Base-by-base conservation (phyloP, 805 yeast genomes). In the Nakazawaea anatomiae region DNA sequence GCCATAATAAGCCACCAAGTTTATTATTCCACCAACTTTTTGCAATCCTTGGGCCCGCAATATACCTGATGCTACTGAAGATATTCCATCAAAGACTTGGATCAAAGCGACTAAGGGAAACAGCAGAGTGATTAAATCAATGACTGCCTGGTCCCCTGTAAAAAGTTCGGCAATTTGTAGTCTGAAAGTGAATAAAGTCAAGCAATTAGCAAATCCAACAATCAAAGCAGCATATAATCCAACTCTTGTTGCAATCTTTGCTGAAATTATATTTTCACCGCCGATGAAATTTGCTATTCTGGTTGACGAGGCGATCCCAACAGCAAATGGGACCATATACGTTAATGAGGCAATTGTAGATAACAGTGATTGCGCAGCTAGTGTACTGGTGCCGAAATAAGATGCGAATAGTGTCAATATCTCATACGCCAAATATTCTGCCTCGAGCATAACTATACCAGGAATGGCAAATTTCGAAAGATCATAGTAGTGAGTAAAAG, bases 41-140 rank as follows among this genome's bases (percentile, higher is more conserved):
- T 88, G 96, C 44, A 82, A 69, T 0, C 92, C 96, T 62, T 85
- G 84, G 1, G 91, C 90, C 53, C 96, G 70, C 52, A 88, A 67
- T 36, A 85, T 75, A 1, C 91, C 94, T 41, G 85, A 82, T 3
- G 89, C 82, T 14, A 86, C 82, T 42, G 85, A 79, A 12, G 87
- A 85, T 14, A 85, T 61, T 4, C 89, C 83, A 63, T 88, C 96
- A 52, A 79, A 76, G 2, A 87, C 65, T 56, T 85, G 89, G 56
- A 84, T 77, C 2, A 82, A 56, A 1, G 90, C 80, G 29, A 87
- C 77, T 44, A 82, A 69, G 2, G 92, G 90, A 59, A 86, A 76
- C 18, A 85, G 68, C 7, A 66, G 61, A 2, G 74, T 72, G n/a
- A 85, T 80, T 53, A 80, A 60, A 0, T 58, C 58, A 8, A 76